Conservation (phyloP, 495 filamentous ascomycete species). For the Cairneyella variabilis region DNA sequence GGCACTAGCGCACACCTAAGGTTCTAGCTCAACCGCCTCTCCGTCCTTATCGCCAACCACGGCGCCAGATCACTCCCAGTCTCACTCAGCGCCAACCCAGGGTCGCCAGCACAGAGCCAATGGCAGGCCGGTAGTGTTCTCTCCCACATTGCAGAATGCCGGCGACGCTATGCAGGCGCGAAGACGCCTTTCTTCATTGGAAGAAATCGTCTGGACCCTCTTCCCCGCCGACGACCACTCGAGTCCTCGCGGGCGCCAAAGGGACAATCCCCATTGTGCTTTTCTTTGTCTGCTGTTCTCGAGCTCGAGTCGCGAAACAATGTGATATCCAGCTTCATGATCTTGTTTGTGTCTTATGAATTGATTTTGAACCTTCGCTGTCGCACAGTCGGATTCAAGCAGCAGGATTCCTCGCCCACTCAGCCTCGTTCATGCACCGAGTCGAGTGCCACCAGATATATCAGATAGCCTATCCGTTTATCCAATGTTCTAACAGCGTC, state of each 20-base stretch:
- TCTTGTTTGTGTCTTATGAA: too few species aligned
- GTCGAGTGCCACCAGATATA: conserved; percentile 4
- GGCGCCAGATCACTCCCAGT: conserved; percentile 17
- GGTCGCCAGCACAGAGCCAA: conserved; percentile 5
- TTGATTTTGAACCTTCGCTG: too few species aligned
- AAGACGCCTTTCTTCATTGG: not conserved
- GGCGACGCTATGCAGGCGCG: not conserved
- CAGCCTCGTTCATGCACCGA: conserved; percentile 9
- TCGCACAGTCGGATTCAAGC: too few species aligned
- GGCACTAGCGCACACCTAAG: too few species aligned
- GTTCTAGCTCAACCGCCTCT: not conserved
- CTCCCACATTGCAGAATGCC: conserved; percentile 12
- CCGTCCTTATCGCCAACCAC: conserved; percentile 16
- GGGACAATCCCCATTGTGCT: conserved; percentile 1
- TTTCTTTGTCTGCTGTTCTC: too few species aligned
- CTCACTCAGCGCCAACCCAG: conserved; percentile 7
- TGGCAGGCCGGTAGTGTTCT: not conserved
- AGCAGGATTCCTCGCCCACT: too few species aligned
- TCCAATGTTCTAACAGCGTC: not conserved
- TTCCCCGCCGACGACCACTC: conserved; percentile 4
- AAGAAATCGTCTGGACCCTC: not conserved
- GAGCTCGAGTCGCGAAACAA: too few species aligned
- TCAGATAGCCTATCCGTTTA: too few species aligned
- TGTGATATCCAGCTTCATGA: too few species aligned
- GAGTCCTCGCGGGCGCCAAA: conserved; percentile 7